These are phyloP conservation scores for Cicer yamashitae DNA, from an alignment of 306 rosid genomes.

Conservation along the genomic window DNA sequence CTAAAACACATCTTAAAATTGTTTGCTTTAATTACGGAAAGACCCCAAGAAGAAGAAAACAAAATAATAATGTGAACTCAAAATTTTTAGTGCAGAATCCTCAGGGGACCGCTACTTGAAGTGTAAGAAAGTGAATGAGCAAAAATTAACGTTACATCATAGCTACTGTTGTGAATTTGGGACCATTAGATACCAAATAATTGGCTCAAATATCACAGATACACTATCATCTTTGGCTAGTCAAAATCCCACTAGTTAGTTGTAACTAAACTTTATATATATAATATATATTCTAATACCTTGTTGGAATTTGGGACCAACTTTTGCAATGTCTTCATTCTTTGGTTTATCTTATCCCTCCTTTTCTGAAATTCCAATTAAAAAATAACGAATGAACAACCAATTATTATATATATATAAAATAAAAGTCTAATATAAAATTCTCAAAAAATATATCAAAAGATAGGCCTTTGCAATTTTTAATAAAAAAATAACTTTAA, in stretches of 20 bases:
- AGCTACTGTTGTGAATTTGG: constrained; percentile 22
- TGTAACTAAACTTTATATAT: constrained; percentile 45
- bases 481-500: too few species aligned
- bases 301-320: constrained; percentile 98
- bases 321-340: constrained; percentile 96
- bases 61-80: constrained; percentile 6
- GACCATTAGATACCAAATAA: constrained; percentile 49
- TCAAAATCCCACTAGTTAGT: constrained; percentile 40
- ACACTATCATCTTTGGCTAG: constrained; percentile 15
- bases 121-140: constrained; percentile 22
- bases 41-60: constrained; percentile 21
- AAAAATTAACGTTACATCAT: constrained; percentile 5
- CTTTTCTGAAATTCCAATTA: constrained; percentile 70
- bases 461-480: too few species aligned
- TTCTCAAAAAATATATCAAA: too few species aligned
- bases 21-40: background rate
- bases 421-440: too few species aligned
- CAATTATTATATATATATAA: too few species aligned
- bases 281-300: constrained; percentile 47
- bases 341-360: constrained; percentile 95
- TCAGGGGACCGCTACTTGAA: constrained; percentile 38
- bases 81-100: constrained; percentile 37
- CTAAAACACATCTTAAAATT: background rate
- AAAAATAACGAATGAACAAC: constrained; percentile 23
- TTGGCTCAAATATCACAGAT: constrained; percentile 18